Base-by-base conservation (phyloP, 768 basidiomycete genomes). In the Mycena rebaudengoi region DNA sequence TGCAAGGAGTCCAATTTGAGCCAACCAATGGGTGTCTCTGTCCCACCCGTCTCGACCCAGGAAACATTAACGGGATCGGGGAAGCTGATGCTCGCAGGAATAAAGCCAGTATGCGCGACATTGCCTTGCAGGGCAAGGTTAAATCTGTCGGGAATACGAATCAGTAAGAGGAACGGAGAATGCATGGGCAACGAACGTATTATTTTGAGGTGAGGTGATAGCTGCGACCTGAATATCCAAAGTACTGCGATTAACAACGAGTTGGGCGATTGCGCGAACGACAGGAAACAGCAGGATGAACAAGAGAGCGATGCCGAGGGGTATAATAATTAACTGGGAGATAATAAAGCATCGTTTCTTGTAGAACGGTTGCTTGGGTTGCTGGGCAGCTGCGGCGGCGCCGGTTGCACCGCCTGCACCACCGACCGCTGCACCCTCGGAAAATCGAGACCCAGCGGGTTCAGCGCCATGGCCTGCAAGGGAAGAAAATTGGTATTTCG, bases 241-340 rank as follows among this genome's bases (percentile, higher is more conserved):
- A 21, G 79, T 80, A 32, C 85, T 76, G 35, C 80, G 79, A 59
- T 90, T 86, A 16, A 91, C 82, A 39, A 91, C 84, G 40, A 87
- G 80, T 65, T 90, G 89, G 20, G 85, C 82, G 65, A 91, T 88
- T 44, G 89, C 89, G 50, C 76, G 82, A 58, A 91, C 79, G 57
- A 91, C 87, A 7, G 90, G 90, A 73, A 86, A 91, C 23, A 92
- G 74, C 12, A 91, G 46, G 63, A 91, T 84, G 74, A 91, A 92
- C 20, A 91, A 74, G 35, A 91, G 71, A 16, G 82, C 87, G 54
- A 92, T 89, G 33, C 78, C 85, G 16, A 91, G 69, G 6, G 84
- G 81, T 18, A 82, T 74, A 4, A 80, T 69, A 28, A 90, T 79
- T 63, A 86, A 70, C 53, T 80, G 79, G 28, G 83, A 80, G 62